Evolutionary conservation across 2,329 filamentous ascomycete genomes (phyloP), one percentile per base, ranked within the genome.

Genomic region (Trichoderma aggressivum): DNA sequence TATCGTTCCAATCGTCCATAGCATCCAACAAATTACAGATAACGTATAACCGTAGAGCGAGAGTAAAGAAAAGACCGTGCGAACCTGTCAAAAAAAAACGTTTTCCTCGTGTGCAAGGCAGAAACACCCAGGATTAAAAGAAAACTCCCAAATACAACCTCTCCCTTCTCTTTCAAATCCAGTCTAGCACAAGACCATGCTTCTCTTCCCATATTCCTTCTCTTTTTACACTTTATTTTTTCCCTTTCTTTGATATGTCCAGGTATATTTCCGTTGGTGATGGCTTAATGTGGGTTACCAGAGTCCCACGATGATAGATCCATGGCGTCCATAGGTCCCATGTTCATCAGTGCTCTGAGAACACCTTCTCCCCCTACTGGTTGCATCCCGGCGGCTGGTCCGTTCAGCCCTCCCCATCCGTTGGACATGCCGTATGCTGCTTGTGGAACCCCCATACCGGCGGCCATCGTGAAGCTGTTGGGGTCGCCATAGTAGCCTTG

Each of bases 271-370:
- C n/a, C 10, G 30, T 55, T n/a, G 11, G 21, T 24, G 7, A 53
- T 34, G 62, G 12, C 3, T 68, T 55, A 70, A 26, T 72, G 74
- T 77, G 78, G 75, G 53, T 79, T 77, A 7, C 75, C 77, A 28
- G 78, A 74, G 71, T 86, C 85, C 86, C 86, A 87, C 36, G 82
- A 79, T 18, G 80, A 81, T 71, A 87, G 79, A 74, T 88, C 87
- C 86, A 90, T 88, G 12, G 85, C 84, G 74, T 90, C 88, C 84
- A 90, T 88, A 0, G 87, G 83, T 8, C 85, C 86, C 81, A 89
- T 85, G 69, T 84, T 86, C 84, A 89, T 87, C 70, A 90, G 79
- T 10, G 86, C 85, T 71, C 86, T 82, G 60, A 90, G 78, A 56
- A 90, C 84, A 0, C 87, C 87, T 62, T 90, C 87, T 0, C 86